Percentiles rank a stretch among this genome's conserved stretches.
Evolutionary conservation across 495 filamentous ascomycete species (phyloP).

Genomic region (Lasiosphaeria miniovina): DNA sequence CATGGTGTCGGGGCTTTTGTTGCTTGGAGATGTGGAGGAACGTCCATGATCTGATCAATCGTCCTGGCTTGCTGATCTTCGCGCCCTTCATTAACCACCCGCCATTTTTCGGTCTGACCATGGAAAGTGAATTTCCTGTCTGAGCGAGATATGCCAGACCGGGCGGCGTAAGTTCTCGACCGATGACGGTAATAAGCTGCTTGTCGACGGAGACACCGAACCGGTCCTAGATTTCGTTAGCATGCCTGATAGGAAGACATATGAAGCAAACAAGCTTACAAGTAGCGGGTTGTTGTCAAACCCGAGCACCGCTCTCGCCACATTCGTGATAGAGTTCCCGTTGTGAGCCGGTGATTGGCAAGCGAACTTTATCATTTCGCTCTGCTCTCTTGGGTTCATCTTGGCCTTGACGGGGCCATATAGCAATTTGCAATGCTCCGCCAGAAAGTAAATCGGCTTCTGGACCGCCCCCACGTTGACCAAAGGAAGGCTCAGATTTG

Average conservation of each 20-base stretch:
- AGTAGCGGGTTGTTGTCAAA: conserved; percentile 37
- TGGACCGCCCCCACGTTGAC: conserved; percentile 64
- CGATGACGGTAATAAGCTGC: conserved; percentile 61
- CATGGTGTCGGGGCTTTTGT: neutral
- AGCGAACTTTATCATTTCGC: conserved; percentile 66
- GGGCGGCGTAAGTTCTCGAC: conserved; percentile 58
- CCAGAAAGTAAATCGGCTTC: conserved; percentile 62
- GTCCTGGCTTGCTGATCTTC: conserved; percentile 31
- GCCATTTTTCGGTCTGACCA: conserved; percentile 24
- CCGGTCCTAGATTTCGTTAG: conserved; percentile 18
- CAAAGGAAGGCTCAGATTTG: conserved; percentile 51
- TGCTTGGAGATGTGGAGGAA: conserved; percentile 19
- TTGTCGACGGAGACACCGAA: conserved; percentile 57
- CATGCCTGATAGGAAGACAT: neutral
- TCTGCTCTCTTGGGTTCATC: conserved; percentile 54
- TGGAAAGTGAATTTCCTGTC: conserved; percentile 12
- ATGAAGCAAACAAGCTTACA: conserved; percentile 15
- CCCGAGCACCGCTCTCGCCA: conserved; percentile 44
- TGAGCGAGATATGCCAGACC: conserved; percentile 45
- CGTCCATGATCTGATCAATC: conserved; percentile 33
- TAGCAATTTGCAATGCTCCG: conserved; percentile 61
- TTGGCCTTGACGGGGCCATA: conserved; percentile 60
- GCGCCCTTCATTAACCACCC: conserved; percentile 38
- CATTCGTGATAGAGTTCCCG: conserved; percentile 58
- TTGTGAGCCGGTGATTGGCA: conserved; percentile 64